Evolutionary conservation across 805 yeast genomes (phyloP).

Genomic region (Yarrowia osloensis): DNA sequence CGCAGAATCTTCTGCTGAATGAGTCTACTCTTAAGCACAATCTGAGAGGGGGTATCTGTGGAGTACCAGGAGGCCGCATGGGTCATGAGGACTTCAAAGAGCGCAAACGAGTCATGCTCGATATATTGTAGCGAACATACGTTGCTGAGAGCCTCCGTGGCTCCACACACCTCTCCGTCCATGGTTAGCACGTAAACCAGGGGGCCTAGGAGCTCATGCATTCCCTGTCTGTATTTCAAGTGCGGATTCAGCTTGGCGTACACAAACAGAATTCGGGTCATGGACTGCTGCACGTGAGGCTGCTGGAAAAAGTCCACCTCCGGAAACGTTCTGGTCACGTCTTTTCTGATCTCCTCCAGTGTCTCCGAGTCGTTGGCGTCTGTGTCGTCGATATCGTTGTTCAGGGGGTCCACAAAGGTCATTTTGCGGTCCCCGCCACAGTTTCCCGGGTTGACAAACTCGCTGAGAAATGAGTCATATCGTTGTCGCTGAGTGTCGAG

Average conservation of each 20-base stretch:
- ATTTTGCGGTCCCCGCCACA: background rate
- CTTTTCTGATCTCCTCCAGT: constrained; percentile 39
- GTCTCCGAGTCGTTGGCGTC: constrained; percentile 31
- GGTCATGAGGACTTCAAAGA: constrained; percentile 41
- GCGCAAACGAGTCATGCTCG: constrained; percentile 41
- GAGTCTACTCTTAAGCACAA: constrained; percentile 39
- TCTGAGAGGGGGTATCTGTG: constrained; percentile 31
- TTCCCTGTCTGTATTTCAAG: constrained; percentile 56
- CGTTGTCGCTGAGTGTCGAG: background rate
- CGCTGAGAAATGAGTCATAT: constrained; percentile 11
- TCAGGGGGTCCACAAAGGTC: constrained; percentile 27
- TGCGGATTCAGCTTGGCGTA: constrained; percentile 52
- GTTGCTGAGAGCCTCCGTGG: background rate
- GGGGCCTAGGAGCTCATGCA: constrained; percentile 56
- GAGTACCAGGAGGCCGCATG: constrained; percentile 41
- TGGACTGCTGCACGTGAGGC: constrained; percentile 34
- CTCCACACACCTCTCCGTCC: constrained; percentile 16
- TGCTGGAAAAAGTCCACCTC: constrained; percentile 41
- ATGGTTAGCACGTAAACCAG: constrained; percentile 40
- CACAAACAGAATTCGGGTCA: constrained; percentile 50
- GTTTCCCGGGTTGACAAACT: constrained; percentile 20
- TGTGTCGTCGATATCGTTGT: background rate
- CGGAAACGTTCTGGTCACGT: constrained; percentile 44
- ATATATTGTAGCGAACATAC: constrained; percentile 31
- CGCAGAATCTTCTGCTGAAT: constrained; percentile 42